Conservation (phyloP, 768 basidiomycete species). For the Pholiota conissans region DNA sequence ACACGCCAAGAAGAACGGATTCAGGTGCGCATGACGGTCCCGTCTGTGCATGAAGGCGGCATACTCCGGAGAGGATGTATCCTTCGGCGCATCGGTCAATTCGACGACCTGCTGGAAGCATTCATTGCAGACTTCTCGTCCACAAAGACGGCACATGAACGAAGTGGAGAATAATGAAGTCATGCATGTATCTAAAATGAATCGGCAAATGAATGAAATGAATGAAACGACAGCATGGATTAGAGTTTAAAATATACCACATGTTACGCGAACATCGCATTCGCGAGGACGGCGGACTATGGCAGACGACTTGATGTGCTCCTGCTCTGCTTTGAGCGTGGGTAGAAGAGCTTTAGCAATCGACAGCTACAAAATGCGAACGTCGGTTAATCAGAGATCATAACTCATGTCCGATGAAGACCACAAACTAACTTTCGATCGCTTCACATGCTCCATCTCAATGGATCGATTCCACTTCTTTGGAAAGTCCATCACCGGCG, state of each 20-base stretch:
- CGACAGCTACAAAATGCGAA: slow-evolving; percentile 44
- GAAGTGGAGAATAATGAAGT: slow-evolving; percentile 89
- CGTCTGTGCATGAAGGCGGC: slow-evolving; percentile 49
- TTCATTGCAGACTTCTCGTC: slow-evolving; percentile 85
- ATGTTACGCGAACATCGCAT: slow-evolving; percentile 81
- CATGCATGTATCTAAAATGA: slow-evolving; percentile 79
- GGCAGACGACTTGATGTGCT: slow-evolving; percentile 54
- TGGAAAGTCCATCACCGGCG: slow-evolving; percentile 65
- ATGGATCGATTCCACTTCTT: slow-evolving; percentile 65
- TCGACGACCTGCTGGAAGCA: slow-evolving; percentile 74
- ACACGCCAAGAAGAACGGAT: slow-evolving; percentile 76
- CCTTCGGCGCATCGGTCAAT: slow-evolving; percentile 54
- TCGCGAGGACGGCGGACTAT: slow-evolving; percentile 77
- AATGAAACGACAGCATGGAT: slow-evolving; percentile 22
- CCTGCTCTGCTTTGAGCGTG: slow-evolving; percentile 60
- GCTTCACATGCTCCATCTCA: slow-evolving; percentile 45
- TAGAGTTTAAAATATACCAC: slow-evolving; percentile 51
- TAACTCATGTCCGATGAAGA: neutral
- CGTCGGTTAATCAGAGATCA: neutral
- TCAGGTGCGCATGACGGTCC: slow-evolving; percentile 62
- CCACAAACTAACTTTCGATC: slow-evolving; percentile 56
- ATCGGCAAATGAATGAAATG: neutral
- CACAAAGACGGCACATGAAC: slow-evolving; percentile 91
- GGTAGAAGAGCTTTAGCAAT: slow-evolving; percentile 71
- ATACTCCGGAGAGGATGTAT: slow-evolving; percentile 47